Conservation (phyloP, 225 moss, liverwort and hornwort genomes). For the Climacium dendroides region DNA sequence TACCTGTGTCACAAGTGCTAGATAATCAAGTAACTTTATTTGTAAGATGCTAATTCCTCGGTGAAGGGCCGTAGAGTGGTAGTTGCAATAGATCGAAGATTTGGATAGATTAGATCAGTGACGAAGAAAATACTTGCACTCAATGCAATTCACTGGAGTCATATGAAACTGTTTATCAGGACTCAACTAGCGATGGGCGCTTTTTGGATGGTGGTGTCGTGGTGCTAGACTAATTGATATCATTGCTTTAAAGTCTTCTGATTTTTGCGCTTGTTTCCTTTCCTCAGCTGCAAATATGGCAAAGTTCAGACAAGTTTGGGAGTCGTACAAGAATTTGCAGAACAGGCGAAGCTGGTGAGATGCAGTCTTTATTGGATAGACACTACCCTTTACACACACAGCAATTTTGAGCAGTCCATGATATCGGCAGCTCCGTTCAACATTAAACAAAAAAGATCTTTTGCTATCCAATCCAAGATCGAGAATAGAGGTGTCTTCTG, state of each 20-base stretch:
- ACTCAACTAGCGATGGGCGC: background rate
- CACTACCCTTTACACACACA: background rate
- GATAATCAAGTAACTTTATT: background rate
- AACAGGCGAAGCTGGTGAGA: slow-evolving; percentile 87
- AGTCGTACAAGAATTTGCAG: slow-evolving; percentile 93
- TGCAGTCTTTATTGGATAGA: background rate
- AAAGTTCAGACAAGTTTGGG: slow-evolving; percentile 80
- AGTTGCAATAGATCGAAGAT: background rate
- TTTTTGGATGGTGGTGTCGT: background rate
- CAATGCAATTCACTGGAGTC: background rate
- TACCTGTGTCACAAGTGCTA: background rate
- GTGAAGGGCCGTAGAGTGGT: background rate
- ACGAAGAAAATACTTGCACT: background rate
- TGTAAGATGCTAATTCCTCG: background rate
- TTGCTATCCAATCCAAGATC: background rate
- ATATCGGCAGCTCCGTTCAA: background rate
- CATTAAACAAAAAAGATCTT: background rate
- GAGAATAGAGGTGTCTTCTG: background rate
- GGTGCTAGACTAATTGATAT: background rate
- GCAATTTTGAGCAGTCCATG: background rate
- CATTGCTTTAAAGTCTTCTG: background rate
- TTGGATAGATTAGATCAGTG: background rate
- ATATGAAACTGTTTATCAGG: background rate
- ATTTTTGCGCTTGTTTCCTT: background rate
- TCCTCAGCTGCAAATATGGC: slow-evolving; percentile 30